These are phyloP conservation scores for Candida ficus DNA, from an alignment of 805 yeast genomes.

Conservation along the genomic window DNA sequence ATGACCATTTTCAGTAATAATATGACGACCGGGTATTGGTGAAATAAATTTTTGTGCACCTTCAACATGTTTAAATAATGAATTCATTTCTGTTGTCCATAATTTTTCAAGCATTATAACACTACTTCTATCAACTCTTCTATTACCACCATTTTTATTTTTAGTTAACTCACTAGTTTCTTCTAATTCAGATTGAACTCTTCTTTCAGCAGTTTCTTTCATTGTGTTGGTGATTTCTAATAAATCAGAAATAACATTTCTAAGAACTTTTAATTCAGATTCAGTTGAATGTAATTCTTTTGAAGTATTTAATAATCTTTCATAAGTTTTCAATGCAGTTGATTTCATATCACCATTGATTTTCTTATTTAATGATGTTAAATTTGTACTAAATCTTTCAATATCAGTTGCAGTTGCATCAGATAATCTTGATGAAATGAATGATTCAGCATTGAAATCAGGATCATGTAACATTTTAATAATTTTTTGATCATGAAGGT, in stretches of 20 bases:
- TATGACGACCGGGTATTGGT: constrained; percentile 73
- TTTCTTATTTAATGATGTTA: constrained; percentile 42
- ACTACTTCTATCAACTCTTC: constrained; percentile 55
- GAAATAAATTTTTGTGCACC: constrained; percentile 83
- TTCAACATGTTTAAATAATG: constrained; percentile 76
- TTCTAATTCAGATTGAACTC: constrained; percentile 42
- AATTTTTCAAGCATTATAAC: constrained; percentile 68
- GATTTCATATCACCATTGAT: constrained; percentile 54
- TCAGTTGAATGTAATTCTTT: constrained; percentile 60
- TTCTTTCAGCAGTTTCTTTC: constrained; percentile 54
- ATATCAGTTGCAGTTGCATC: constrained; percentile 69
- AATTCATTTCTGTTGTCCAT: constrained; percentile 72
- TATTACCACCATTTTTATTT: constrained; percentile 5
- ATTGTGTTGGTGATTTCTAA: constrained; percentile 55
- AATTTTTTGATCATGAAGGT: constrained; percentile 20
- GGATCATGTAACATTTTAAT: constrained; percentile 34
- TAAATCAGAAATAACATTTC: constrained; percentile 55
- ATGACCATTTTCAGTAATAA: constrained; percentile 69
- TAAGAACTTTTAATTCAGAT: constrained; percentile 54
- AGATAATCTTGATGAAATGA: constrained; percentile 45
- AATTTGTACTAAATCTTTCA: constrained; percentile 58
- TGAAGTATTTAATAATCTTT: constrained; percentile 53
- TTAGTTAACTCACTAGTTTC: constrained; percentile 14
- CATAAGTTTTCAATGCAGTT: constrained; percentile 57
- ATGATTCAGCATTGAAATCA: constrained; percentile 42